These are phyloP conservation scores for Oryza brachyantha DNA, from an alignment of 176 grass and related monocot species.

Conservation along the genomic window DNA sequence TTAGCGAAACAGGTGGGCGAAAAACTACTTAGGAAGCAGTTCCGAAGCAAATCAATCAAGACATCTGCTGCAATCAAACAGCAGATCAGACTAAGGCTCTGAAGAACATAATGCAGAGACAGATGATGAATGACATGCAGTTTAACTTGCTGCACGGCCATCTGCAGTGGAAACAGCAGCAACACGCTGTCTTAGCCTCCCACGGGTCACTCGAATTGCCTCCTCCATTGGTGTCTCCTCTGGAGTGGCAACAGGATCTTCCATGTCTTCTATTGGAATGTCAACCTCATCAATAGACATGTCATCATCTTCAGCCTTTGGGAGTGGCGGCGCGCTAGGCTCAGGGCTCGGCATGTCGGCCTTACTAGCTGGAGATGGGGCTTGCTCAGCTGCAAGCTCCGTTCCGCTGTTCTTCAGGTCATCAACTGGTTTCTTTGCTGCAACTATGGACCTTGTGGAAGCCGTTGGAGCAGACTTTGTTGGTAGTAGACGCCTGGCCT, in stretches of 20 bases:
- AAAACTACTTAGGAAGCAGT: not conserved
- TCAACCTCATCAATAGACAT: conserved; percentile 15
- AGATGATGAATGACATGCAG: not conserved
- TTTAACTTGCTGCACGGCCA: not conserved
- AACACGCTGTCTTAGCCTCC: conserved; percentile 45
- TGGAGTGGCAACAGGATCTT: not conserved
- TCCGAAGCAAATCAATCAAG: not conserved
- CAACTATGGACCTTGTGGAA: conserved; percentile 16
- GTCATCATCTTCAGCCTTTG: conserved; percentile 14
- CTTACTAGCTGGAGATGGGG: not conserved
- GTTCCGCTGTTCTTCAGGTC: not conserved
- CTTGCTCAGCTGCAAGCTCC: not conserved
- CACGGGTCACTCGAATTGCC: conserved; percentile 47
- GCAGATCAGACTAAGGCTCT: not conserved
- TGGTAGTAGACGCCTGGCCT: conserved; percentile 14
- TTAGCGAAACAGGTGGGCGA: not conserved
- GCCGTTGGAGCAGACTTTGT: conserved; percentile 16
- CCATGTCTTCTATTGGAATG: not conserved
- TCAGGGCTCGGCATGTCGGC: not conserved
- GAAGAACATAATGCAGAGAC: not conserved
- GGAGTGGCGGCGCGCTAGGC: conserved; percentile 1
- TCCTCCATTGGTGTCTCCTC: conserved; percentile 52
- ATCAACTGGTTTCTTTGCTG: not conserved
- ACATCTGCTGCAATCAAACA: not conserved
- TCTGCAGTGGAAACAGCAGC: conserved; percentile 14